A percentile compares a stretch with the other conserved stretches of the same genome.
Evolutionary conservation across 1,284 basidiomycete species (phyloP).

Genomic region (Ustilago lituana): DNA sequence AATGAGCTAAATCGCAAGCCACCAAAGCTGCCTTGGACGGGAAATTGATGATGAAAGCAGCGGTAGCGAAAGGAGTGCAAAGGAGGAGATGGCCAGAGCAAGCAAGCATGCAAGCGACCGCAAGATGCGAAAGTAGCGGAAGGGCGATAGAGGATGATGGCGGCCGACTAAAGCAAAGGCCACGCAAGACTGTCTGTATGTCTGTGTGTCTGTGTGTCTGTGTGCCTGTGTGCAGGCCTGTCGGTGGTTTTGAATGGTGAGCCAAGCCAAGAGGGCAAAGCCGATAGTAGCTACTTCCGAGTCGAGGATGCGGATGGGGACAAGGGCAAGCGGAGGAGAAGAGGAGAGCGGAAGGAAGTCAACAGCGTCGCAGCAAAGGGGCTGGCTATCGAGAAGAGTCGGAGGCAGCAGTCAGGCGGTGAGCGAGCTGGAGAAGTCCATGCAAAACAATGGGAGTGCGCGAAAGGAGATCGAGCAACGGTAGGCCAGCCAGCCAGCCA

Average conservation of each 20-base stretch:
- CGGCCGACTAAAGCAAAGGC: not conserved
- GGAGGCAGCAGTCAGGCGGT: not conserved
- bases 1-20: not conserved
- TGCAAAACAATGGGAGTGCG: not conserved
- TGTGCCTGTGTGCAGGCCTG: too few relatives aligned
- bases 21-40: too few relatives aligned
- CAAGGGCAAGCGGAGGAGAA: not conserved
- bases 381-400: not conserved
- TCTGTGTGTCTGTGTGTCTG: conserved; percentile 2
- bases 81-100: too few relatives aligned
- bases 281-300: too few relatives aligned
- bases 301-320: too few relatives aligned
- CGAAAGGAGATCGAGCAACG: too few relatives aligned
- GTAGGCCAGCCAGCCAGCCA: too few relatives aligned
- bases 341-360: not conserved
- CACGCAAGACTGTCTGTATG: too few relatives aligned
- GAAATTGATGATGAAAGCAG: too few relatives aligned
- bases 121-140: not conserved
- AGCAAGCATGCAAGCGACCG: too few relatives aligned
- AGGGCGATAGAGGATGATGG: not conserved
- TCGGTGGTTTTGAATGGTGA: too few relatives aligned
- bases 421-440: not conserved
- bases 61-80: not conserved
- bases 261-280: not conserved
- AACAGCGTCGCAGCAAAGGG: not conserved